Percentiles rank a stretch among this genome's conserved stretches.
These are phyloP conservation scores for Podospora bellae-mahoneyi DNA, from an alignment of 495 filamentous ascomycete genomes.

Conservation along the genomic window DNA sequence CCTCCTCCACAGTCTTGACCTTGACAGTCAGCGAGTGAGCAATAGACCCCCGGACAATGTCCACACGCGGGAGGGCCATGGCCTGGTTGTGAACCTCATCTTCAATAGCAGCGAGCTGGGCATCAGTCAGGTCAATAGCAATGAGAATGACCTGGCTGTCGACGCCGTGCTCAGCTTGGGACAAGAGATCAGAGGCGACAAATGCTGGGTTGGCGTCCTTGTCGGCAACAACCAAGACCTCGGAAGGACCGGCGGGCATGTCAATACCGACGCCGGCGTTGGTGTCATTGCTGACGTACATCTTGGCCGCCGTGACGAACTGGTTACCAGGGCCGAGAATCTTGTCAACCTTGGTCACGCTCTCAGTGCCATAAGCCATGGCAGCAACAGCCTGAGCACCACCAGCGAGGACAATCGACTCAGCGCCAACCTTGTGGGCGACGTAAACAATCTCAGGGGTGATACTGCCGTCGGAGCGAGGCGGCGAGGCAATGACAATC, in stretches of 20 bases:
- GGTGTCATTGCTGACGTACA: conserved; percentile 94
- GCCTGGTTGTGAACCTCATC: conserved; percentile 88
- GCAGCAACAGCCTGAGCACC: conserved; percentile 94
- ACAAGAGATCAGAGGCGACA: conserved; percentile 89
- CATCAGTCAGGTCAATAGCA: conserved; percentile 71
- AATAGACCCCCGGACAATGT: conserved; percentile 90
- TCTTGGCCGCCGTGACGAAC: conserved; percentile 97
- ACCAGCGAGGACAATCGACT: conserved; percentile 90
- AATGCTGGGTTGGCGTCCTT: conserved; percentile 85
- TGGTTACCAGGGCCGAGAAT: conserved; percentile 97
- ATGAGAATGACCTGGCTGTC: conserved; percentile 95
- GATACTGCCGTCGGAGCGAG: conserved; percentile 81
- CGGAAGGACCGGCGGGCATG: conserved; percentile 96
- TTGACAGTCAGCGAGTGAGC: conserved; percentile 84
- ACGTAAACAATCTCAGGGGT: conserved; percentile 97
- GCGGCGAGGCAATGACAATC: conserved; percentile 90
- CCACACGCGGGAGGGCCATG: conserved; percentile 79
- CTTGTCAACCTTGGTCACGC: conserved; percentile 94
- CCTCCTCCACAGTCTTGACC: conserved; percentile 76
- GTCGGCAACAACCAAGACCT: conserved; percentile 96
- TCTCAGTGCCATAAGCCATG: conserved; percentile 80
- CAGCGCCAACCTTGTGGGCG: conserved; percentile 95
- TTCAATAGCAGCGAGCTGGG: conserved; percentile 73
- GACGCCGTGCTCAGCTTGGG: conserved; percentile 93
- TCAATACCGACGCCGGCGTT: conserved; percentile 93